Percentiles rank a stretch among this genome's conserved stretches.
These are phyloP conservation scores for Herpetomonas tarakana DNA, from an alignment of 208 protist species.

Conservation along the genomic window DNA sequence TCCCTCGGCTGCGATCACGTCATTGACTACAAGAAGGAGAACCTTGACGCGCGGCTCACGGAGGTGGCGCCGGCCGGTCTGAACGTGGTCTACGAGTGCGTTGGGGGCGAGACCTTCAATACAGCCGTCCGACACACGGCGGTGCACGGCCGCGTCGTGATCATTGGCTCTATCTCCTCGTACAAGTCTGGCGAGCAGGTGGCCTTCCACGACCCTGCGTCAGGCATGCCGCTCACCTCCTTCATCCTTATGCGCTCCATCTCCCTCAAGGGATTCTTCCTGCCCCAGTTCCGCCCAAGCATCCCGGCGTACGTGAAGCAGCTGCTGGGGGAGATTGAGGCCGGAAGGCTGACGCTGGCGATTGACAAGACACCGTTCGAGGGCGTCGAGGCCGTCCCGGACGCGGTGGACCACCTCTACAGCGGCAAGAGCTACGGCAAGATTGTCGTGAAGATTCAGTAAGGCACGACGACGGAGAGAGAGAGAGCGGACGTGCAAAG, in stretches of 20 bases:
- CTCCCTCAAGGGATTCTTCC: constrained; percentile 51
- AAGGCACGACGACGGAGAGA: constrained; percentile 1
- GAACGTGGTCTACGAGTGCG: constrained; percentile 84
- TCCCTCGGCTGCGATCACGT: constrained; percentile 76
- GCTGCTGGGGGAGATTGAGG: constrained; percentile 22
- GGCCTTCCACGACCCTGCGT: constrained; percentile 1
- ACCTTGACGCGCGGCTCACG: constrained; percentile 35
- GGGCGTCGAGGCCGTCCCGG: constrained; percentile 50
- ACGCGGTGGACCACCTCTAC: constrained; percentile 75
- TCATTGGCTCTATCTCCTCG: constrained; percentile 73
- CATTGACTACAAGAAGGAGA: constrained; percentile 82
- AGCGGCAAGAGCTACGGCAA: constrained; percentile 65
- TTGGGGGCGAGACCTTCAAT: constrained; percentile 79
- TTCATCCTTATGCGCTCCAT: constrained; percentile 15
- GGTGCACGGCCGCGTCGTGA: constrained; percentile 55
- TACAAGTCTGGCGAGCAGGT: constrained; percentile 38
- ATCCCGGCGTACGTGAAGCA: constrained; percentile 22
- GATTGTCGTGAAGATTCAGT: constrained; percentile 36
- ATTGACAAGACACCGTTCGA: constrained; percentile 47
- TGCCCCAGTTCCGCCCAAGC: constrained; percentile 25
- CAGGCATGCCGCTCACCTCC: constrained; percentile 9
- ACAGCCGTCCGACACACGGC: constrained; percentile 64
- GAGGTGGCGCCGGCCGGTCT: constrained; percentile 66
- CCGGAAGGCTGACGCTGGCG: constrained; percentile 13
- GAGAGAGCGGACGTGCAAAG: constrained; percentile 1